phyloP scores from a whole-genome alignment of 1,139 yeast species.

The Blastobotrys indianensis region DNA sequence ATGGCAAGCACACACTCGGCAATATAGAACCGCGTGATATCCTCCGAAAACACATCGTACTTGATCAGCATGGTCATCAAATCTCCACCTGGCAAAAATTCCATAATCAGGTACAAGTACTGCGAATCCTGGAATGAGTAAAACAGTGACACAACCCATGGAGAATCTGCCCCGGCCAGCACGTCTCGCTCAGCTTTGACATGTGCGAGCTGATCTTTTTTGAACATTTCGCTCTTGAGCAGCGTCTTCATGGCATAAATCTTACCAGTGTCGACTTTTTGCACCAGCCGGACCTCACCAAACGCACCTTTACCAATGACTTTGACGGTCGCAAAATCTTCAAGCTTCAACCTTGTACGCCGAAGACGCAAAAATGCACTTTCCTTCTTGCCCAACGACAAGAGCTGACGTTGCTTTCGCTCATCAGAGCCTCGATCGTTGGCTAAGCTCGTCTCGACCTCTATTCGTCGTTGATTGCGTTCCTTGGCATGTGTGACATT shows the following conservation, averaged over 20 bases:
- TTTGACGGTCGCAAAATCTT: conserved; percentile 62
- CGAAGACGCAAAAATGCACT: conserved; percentile 59
- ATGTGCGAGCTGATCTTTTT: conserved; percentile 68
- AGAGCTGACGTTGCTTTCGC: conserved; percentile 58
- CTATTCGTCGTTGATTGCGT: conserved; percentile 60
- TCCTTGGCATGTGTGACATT: conserved; percentile 70
- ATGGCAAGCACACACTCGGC: conserved; percentile 78
- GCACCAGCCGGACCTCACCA: conserved; percentile 70
- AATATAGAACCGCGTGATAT: conserved; percentile 67
- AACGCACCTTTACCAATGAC: conserved; percentile 76
- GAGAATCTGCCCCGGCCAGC: conserved; percentile 67
- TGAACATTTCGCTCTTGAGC: conserved; percentile 65
- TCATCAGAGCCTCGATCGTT: conserved; percentile 61
- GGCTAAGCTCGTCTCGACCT: conserved; percentile 51
- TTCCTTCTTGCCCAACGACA: conserved; percentile 61
- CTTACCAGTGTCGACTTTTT: conserved; percentile 66
- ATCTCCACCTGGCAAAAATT: conserved; percentile 72
- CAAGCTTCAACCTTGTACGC: conserved; percentile 56
- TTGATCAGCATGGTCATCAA: conserved; percentile 73
- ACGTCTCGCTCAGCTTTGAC: conserved; percentile 75
- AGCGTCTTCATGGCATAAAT: conserved; percentile 74
- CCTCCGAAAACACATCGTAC: conserved; percentile 69
- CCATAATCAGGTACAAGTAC: conserved; percentile 66
- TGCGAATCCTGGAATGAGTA: conserved; percentile 69
- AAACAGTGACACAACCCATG: conserved; percentile 70